These are phyloP conservation scores for Datisca glomerata DNA, from an alignment of 306 rosid species.

Conservation along the genomic window DNA sequence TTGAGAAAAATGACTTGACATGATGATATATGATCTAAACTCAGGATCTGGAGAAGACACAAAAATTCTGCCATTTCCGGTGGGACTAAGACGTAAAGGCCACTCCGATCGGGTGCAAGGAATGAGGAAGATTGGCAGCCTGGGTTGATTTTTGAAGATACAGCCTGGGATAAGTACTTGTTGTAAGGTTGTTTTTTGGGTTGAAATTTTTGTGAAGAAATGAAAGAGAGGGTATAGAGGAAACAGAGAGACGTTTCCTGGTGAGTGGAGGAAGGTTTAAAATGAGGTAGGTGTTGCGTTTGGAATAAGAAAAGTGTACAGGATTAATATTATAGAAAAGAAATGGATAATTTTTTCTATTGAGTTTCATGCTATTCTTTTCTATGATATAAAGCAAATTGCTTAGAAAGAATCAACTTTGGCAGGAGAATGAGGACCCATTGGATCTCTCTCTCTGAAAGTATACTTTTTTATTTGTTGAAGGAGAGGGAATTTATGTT, in stretches of 20 bases:
- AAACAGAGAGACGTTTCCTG: too few species aligned
- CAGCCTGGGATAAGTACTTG: background rate
- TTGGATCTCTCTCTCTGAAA: constrained; percentile 1
- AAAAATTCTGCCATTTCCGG: background rate
- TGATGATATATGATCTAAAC: background rate
- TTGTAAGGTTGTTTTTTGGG: background rate
- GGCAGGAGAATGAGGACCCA: background rate
- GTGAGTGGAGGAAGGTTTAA: background rate
- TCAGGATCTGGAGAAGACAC: background rate
- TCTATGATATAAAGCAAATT: background rate
- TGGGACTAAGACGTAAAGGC: background rate
- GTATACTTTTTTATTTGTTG: constrained; percentile 2
- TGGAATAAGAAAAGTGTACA: background rate
- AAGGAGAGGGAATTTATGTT: constrained; percentile 3
- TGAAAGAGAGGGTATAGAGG: background rate
- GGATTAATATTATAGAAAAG: background rate
- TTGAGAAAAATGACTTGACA: background rate
- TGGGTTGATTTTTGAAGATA: constrained; percentile 4
- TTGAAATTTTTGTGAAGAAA: background rate
- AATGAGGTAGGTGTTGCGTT: background rate
- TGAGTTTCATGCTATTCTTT: background rate
- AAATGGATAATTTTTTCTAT: background rate
- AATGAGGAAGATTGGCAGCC: background rate
- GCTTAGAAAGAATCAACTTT: background rate
- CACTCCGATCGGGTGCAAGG: background rate